These are phyloP conservation scores for Hortaea werneckii DNA, from an alignment of 2,329 filamentous ascomycete genomes.

Conservation along the genomic window DNA sequence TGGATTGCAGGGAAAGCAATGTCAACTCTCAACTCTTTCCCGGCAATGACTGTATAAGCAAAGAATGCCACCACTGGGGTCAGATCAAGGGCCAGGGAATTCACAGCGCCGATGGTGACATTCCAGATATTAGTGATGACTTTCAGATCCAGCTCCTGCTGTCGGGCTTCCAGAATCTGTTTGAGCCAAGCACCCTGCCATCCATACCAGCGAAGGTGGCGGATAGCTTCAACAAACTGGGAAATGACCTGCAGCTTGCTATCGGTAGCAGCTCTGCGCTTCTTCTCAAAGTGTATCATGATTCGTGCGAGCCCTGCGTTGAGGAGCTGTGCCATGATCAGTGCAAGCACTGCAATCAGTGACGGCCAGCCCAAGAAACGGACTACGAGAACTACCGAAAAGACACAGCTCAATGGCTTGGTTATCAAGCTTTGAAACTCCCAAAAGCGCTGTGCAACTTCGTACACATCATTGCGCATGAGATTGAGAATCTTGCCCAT, in stretches of 20 bases:
- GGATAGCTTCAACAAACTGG: constrained; percentile 78
- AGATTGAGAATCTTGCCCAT: constrained; percentile 88
- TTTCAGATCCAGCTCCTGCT: constrained; percentile 55
- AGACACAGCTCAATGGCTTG: constrained; percentile 64
- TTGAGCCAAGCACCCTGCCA: constrained; percentile 70
- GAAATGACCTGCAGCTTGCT: constrained; percentile 67
- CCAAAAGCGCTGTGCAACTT: constrained; percentile 75
- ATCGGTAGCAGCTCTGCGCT: constrained; percentile 65
- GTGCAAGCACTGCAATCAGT: constrained; percentile 56
- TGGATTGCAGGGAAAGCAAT: constrained; percentile 80
- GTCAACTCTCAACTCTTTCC: constrained; percentile 60
- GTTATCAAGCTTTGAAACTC: constrained; percentile 68
- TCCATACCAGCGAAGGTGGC: constrained; percentile 71
- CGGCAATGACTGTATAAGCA: constrained; percentile 64
- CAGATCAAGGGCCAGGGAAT: constrained; percentile 59
- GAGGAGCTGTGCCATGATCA: constrained; percentile 51
- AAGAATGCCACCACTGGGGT: constrained; percentile 76
- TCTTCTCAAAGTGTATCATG: constrained; percentile 58
- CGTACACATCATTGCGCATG: constrained; percentile 71
- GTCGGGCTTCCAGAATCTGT: constrained; percentile 57
- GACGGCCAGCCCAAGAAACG: constrained; percentile 71
- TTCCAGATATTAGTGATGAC: constrained; percentile 55
- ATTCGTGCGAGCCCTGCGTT: constrained; percentile 59
- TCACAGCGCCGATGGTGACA: constrained; percentile 56
- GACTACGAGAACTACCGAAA: constrained; percentile 67